Percentiles rank a stretch among this genome's conserved stretches.
phyloP scores from a whole-genome alignment of 805 yeast species.

The Starmerella cellae region DNA sequence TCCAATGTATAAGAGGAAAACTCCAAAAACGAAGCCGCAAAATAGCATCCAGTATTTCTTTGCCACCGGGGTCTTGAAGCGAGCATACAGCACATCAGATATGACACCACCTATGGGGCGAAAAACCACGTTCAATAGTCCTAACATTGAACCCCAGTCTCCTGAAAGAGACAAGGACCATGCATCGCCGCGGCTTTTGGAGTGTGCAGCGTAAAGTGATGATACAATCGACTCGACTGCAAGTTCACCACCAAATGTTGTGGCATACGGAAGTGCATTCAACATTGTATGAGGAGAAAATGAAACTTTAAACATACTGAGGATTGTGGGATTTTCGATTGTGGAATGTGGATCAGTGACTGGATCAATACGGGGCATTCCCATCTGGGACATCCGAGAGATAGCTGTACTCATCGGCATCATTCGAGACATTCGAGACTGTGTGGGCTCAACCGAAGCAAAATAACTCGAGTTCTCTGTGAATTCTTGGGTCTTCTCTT shows the following conservation, averaged over 20 bases:
- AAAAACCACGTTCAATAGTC: constrained; percentile 15
- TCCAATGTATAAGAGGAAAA: constrained; percentile 30
- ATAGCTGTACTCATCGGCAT: constrained; percentile 1
- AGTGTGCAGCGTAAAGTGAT: constrained; percentile 11
- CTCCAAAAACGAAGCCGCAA: constrained; percentile 27
- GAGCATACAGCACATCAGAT: constrained; percentile 25
- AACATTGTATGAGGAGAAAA: constrained; percentile 11
- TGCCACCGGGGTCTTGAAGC: constrained; percentile 25
- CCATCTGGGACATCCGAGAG: constrained; percentile 3
- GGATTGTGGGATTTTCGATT: constrained; percentile 11
- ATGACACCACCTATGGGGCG: constrained; percentile 15
- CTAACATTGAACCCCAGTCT: constrained; percentile 18
- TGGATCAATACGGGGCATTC: constrained; percentile 1
- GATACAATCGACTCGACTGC: constrained; percentile 15
- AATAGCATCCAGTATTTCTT: constrained; percentile 28
- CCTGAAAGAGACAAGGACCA: constrained; percentile 12
- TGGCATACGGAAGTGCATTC: constrained; percentile 13
- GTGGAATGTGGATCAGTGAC: constrained; percentile 5
- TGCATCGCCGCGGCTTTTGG: constrained; percentile 5
- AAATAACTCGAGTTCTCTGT: too few relatives aligned
- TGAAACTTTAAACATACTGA: constrained; percentile 1
- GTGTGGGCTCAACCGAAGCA: background rate
- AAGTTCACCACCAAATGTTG: constrained; percentile 17
- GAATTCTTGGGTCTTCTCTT: too few relatives aligned
- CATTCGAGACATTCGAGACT: background rate